Evolutionary conservation across 2,329 filamentous ascomycete species (phyloP), one percentile per base, ranked within the genome.

Genomic region (Coniochaeta sp.): DNA sequence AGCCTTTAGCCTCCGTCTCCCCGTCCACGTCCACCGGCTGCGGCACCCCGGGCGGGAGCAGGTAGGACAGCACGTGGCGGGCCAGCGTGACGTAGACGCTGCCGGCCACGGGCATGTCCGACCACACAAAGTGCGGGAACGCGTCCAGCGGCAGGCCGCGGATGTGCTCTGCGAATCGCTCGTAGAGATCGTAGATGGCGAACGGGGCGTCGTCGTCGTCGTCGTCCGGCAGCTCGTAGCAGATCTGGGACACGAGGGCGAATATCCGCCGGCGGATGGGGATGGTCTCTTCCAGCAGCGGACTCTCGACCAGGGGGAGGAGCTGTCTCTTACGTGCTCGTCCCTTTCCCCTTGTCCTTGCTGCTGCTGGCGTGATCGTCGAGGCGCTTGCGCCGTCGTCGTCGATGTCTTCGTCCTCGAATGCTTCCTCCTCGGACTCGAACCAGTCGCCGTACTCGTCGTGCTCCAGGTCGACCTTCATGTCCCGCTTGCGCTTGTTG

Each of bases 251-350:
- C 4, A 84, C 64, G 34, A 90, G 71, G 22, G 78, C 76, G 60
- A 91, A 82, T 4, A 91, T 72, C 0, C 87, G 83, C 63, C 87
- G 79, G 7, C 89, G 84, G 19, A 90, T 71, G 1, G 73, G 69
- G 19, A 91, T 74, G 0, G 88, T 84, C 57, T 88, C 82, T 40
- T 78, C 70, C 59, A 78, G 64, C 74, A 58, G 73, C 60, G 60
- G 16, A 58, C 7, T 19, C 38, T n/a, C 6, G 59, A 50, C 17
- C 40, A 50, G 26, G 54, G 24, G 17, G 44, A 17, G 6, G 44
- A 31, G 31, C 17, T 38, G 73, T 70, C 47, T 79, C 75, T 56
- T 77, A 59, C 26, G 65, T 59, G 26, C 63, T 36, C 68, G 64
- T 17, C 67, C 34, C 63, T 38, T 68, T 64, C 19, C 67, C 63